Base-by-base conservation (phyloP, 306 rosid genomes). In the Castanospermum australe region DNA sequence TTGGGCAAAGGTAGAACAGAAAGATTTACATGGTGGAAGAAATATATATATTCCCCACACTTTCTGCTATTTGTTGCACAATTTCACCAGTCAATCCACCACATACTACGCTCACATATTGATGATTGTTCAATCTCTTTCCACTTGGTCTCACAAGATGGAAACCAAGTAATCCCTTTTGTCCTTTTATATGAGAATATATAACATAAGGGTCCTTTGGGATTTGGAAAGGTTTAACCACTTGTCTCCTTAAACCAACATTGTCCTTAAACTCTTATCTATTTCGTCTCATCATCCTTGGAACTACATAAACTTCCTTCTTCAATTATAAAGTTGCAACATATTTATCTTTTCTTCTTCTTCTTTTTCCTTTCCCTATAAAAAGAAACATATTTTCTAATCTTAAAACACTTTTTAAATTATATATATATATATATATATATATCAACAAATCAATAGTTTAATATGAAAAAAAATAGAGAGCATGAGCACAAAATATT, bases 121-220 rank as follows among this genome's bases (percentile, higher is more conserved):
- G 80, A 59, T 72, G 82, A 73, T 65, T 51, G 33, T 68, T 68
- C 86, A 61, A 72, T 72, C 75, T 52, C 77, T 64, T 79, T 73
- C 66, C 82, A 33, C 56, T 63, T 86, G 86, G 87, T 85, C 88
- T 73, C 82, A 72, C 22, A 51, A 42, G 77, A 74, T 77, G 86
- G 81, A 77, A 86, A 82, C 93, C 86, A 76, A 48, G 73, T 69
- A 71, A 66, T 73, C 73, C 77, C 73, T 68, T 76, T 85, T 87
- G 86, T 83, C 86, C 67, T 82, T 56, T 76, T 30, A 24, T 41
- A 33, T 52, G 67, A n/a, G 39, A 13, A 63, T 47, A 56, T 13
- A 62, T 5, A 52, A 32, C 25, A 7, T n/a, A 32, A 10, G 65
- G 57, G 48, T 54, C 80, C 82, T 57, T 42, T 20, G 9, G 25